Conservation (phyloP, 163 green algal species). For the Scenedesmus sp. region DNA sequence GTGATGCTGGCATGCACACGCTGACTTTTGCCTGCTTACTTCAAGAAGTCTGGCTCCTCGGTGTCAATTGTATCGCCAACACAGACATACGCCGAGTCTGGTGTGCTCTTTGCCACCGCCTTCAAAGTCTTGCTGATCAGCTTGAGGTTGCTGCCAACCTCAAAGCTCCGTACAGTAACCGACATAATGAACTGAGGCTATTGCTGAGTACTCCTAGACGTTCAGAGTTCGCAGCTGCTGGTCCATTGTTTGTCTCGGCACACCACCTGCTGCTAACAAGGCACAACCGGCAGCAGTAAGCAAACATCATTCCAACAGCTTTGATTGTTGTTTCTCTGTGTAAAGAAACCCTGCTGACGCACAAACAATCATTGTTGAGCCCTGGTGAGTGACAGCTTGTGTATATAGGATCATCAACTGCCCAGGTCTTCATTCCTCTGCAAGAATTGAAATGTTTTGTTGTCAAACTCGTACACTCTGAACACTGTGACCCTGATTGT, state of each 20-base stretch:
- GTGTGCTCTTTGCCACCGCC: conserved; percentile 13
- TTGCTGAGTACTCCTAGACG: background rate
- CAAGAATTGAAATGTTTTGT: background rate
- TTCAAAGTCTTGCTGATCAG: conserved; percentile 39
- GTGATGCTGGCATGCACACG: background rate
- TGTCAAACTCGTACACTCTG: background rate
- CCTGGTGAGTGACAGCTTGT: background rate
- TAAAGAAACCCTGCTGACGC: background rate
- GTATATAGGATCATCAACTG: background rate
- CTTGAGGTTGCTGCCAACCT: conserved; percentile 49
- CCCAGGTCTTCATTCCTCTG: background rate
- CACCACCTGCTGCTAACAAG: background rate
- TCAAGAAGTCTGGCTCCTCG: conserved; percentile 59
- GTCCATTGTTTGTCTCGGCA: background rate
- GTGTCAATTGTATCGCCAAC: conserved; percentile 80
- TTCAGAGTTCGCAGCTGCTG: background rate
- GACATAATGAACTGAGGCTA: background rate
- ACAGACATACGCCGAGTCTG: conserved; percentile 69
- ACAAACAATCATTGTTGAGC: background rate
- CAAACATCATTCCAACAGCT: background rate
- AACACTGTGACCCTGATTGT: background rate
- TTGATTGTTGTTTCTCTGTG: background rate
- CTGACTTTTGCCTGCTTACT: conserved; percentile 28
- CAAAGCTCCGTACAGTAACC: background rate
- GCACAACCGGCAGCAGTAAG: background rate